These are phyloP conservation scores for Saccharomyces mikatae DNA, from an alignment of 805 yeast genomes.

Conservation along the genomic window DNA sequence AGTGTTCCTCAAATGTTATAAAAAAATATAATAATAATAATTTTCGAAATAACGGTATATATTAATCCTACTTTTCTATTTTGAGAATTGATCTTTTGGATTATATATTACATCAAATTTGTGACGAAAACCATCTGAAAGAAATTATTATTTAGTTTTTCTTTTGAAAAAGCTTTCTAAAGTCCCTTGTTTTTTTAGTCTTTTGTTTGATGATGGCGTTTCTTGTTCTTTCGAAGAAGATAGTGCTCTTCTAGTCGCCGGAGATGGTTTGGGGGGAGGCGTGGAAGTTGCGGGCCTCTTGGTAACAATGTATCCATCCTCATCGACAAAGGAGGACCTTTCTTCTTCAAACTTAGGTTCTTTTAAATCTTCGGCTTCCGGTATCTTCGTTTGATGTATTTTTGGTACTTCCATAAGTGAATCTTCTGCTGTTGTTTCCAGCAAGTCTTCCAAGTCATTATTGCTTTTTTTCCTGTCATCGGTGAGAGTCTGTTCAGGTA, in stretches of 20 bases:
- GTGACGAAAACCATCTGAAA: neutral
- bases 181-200: conserved; percentile 23
- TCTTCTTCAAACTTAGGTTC: conserved; percentile 1
- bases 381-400: neutral
- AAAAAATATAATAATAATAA: neutral
- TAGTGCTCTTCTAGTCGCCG: conserved; percentile 6
- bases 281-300: conserved; percentile 15
- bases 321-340: conserved; percentile 20
- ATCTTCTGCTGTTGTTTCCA: conserved; percentile 30
- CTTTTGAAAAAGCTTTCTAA: conserved; percentile 28
- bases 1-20: neutral
- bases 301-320: conserved; percentile 30
- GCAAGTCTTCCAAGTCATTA: conserved; percentile 21
- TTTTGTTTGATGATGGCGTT: conserved; percentile 6
- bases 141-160: neutral
- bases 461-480: neutral
- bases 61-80: neutral
- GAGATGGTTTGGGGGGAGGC: conserved; percentile 4
- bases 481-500: neutral
- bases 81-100: neutral
- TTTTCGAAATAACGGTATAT: neutral
- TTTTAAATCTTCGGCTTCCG: neutral
- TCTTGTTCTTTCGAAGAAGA: conserved; percentile 4
- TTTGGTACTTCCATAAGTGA: conserved; percentile 17
- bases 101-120: neutral